phyloP scores from a whole-genome alignment of 208 protist species.

The Zelonia costaricensis region DNA sequence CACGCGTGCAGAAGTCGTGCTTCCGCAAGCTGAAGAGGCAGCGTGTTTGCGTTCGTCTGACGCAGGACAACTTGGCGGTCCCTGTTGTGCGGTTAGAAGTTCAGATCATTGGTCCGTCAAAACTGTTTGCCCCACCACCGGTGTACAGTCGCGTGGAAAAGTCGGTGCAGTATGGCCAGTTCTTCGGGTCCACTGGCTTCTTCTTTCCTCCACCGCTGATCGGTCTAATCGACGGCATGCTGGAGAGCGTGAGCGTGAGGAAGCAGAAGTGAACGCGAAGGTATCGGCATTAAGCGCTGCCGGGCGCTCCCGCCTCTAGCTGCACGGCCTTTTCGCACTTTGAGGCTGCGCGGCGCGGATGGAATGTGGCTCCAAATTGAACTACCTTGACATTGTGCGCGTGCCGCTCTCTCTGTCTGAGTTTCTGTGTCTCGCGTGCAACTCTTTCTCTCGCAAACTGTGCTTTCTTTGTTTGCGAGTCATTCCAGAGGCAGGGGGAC shows the following conservation, averaged over 20 bases:
- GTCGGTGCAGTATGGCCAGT: constrained; percentile 59
- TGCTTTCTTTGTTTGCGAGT: background rate
- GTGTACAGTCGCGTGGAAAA: constrained; percentile 49
- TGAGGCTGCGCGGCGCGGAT: too few relatives aligned
- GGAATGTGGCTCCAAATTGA: too few relatives aligned
- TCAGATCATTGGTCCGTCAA: constrained; percentile 44
- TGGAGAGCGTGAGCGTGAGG: constrained; percentile 15
- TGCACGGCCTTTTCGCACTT: too few relatives aligned
- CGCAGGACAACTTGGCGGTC: constrained; percentile 19
- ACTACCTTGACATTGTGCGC: too few relatives aligned
- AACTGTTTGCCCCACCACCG: constrained; percentile 26
- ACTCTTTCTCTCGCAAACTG: background rate
- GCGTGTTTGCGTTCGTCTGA: constrained; percentile 39
- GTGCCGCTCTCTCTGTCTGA: too few relatives aligned
- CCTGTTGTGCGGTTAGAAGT: constrained; percentile 43
- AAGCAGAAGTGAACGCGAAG: constrained; percentile 11
- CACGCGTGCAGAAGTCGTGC: constrained; percentile 10
- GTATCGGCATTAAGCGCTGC: too few relatives aligned
- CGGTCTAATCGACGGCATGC: constrained; percentile 43
- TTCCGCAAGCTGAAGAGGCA: constrained; percentile 35
- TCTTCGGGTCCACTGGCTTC: constrained; percentile 68
- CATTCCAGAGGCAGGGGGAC: background rate
- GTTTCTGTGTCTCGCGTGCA: too few relatives aligned
- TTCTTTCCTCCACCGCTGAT: constrained; percentile 74
- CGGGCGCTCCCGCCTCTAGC: too few relatives aligned